Evolutionary conservation across 352 stramenopile species (phyloP), one percentile per base, ranked within the genome.

Genomic region (Paralagenidium karlingii): DNA sequence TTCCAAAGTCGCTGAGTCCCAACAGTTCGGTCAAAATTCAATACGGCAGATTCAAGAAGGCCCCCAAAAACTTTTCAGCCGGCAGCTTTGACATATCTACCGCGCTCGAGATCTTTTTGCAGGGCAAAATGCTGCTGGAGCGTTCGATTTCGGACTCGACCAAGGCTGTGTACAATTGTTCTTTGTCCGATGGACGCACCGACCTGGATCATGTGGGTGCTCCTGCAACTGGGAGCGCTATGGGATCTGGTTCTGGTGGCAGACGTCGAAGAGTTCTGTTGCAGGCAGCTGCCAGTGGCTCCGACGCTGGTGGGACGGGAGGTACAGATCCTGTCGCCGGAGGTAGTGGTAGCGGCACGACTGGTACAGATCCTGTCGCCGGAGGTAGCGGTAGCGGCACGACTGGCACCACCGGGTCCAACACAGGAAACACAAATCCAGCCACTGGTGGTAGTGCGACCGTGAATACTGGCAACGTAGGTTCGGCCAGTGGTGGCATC

Each of bases 101-200:
- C 6, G 47, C 51, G 20, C 51, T 68, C 28, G 37, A 61, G 19
- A 49, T 73, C 12, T 47, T 68, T 25, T 32, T 77, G 6, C 60
- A 68, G 16, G 63, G 51, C 7, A 64, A 55, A n/a, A 38, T 62
- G 24, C 53, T 66, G 47, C 20, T 70, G 16, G 63, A 77, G 25
- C 45, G 53, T 9, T 49, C 55, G 1, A 58, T 66, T 4, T 54
- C 46, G 5, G 62, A 76, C 25, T 45, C 54, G 0, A 42, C 41
- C 18, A 51, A 49, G 15, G 33, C 49, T 13, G 52, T 56, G 11
- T 58, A 76, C 41, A 49, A 49, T 19, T 76, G 63, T 38, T 55
- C 46, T 12, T 32, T 56, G 16, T 68, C 57, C 5, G 63, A 76
- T 33, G 25, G 44, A 16, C 48, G 46, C 25, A 48, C 33, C 1